A percentile compares a stretch with the other conserved stretches of the same genome.
phyloP scores from a whole-genome alignment of 176 grass and related monocot genomes.

The Juncus effusus region DNA sequence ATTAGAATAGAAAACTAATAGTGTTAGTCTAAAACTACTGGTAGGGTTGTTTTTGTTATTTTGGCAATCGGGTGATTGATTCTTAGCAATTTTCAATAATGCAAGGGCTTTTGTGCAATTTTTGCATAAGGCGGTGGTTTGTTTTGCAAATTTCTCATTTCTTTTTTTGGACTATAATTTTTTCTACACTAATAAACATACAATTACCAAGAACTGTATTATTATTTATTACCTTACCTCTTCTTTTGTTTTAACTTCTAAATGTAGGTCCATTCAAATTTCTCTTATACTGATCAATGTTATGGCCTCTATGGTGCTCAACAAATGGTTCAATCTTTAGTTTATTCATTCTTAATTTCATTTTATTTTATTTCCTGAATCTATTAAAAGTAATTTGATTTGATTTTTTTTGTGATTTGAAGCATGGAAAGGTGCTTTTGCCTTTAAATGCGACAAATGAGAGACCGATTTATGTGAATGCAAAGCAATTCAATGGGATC shows the following conservation, averaged over 20 bases:
- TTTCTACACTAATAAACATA: no score
- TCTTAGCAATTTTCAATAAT: no score
- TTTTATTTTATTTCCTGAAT: background rate
- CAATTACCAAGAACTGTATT: no score
- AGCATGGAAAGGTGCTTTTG: slow-evolving; percentile 60
- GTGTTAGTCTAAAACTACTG: no score
- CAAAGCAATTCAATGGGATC: slow-evolving; percentile 90
- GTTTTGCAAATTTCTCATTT: no score
- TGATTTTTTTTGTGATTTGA: slow-evolving; percentile 38
- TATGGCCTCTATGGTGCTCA: slow-evolving; percentile 59
- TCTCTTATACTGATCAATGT: slow-evolving; percentile 59
- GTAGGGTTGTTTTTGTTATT: no score
- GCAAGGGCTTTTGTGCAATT: no score
- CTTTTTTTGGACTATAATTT: no score
- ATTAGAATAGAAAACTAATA: no score
- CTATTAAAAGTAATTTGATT: slow-evolving; percentile 1
- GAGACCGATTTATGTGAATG: slow-evolving; percentile 77
- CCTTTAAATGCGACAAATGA: slow-evolving; percentile 62
- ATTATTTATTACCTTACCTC: no score
- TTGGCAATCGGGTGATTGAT: no score
- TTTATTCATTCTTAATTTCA: slow-evolving; percentile 2
- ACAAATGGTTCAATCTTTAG: slow-evolving; percentile 50
- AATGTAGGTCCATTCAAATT: slow-evolving; percentile 53
- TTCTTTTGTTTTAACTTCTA: slow-evolving; percentile 9
- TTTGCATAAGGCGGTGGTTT: no score